Percentiles rank a stretch among this genome's conserved stretches.
Conservation (phyloP, 768 basidiomycete genomes). For the Hygrocybe coccinea region DNA sequence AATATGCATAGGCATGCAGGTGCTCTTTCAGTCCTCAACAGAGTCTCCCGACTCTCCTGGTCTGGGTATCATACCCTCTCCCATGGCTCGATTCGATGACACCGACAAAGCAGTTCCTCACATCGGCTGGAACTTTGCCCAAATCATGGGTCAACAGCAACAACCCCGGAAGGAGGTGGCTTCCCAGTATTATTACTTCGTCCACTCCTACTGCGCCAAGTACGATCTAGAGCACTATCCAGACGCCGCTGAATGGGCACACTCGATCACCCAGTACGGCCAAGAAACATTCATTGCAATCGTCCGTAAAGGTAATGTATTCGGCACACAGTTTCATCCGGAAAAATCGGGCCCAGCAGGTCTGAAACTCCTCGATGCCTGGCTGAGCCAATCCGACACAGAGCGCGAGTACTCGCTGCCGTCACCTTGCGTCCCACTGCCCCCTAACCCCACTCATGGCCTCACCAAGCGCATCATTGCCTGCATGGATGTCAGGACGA, state of each 20-base stretch:
- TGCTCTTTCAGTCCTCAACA: slow-evolving; percentile 81
- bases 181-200: slow-evolving; percentile 78
- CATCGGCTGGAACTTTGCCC: slow-evolving; percentile 93
- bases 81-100: slow-evolving; percentile 69
- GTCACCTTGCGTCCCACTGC: slow-evolving; percentile 32
- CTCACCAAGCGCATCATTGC: slow-evolving; percentile 94
- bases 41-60: slow-evolving; percentile 69
- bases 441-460: slow-evolving; percentile 49
- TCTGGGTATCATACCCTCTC: slow-evolving; percentile 78
- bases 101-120: slow-evolving; percentile 87
- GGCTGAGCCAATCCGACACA: slow-evolving; percentile 60
- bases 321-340: slow-evolving; percentile 95
- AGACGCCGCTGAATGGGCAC: slow-evolving; percentile 66
- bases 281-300: slow-evolving; percentile 84
- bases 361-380: slow-evolving; percentile 69
- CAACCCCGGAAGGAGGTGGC: slow-evolving; percentile 32
- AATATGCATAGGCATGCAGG: slow-evolving; percentile 98
- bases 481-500: slow-evolving; percentile 95
- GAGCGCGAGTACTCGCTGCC: slow-evolving; percentile 32
- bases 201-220: slow-evolving; percentile 88
- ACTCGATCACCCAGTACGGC: slow-evolving; percentile 92
- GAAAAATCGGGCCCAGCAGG: slow-evolving; percentile 94
- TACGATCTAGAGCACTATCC: slow-evolving; percentile 56
- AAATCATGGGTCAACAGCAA: slow-evolving; percentile 26
- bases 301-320: slow-evolving; percentile 78